Conservation (phyloP, 768 basidiomycete species). For the Coprinopsis cinerea region DNA sequence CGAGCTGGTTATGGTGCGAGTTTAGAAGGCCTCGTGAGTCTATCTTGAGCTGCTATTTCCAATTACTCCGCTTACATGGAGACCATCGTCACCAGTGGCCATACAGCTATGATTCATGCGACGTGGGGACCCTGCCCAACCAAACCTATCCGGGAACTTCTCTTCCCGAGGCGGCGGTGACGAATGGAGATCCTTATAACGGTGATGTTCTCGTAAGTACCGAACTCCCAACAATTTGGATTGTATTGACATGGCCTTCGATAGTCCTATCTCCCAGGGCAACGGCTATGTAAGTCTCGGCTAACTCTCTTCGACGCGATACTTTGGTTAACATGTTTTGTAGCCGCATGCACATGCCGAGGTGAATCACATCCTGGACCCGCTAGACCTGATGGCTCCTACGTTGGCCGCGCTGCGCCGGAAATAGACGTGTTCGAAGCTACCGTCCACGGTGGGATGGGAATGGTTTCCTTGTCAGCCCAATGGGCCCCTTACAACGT, state of each 20-base stretch:
- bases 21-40: conserved; percentile 1
- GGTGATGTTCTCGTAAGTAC: conserved; percentile 31
- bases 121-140: conserved; percentile 75
- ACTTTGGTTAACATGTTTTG: not conserved
- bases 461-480: conserved; percentile 39
- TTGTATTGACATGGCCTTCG: conserved; percentile 1
- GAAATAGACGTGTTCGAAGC: conserved; percentile 69
- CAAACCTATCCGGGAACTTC: conserved; percentile 62
- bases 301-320: not conserved
- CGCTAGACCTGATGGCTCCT: conserved; percentile 40
- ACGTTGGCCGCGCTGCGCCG: conserved; percentile 54
- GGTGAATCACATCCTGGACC: conserved; percentile 38
- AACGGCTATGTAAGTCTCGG: conserved; percentile 24
- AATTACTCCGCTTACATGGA: not conserved
- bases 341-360: conserved; percentile 33
- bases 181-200: conserved; percentile 37
- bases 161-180: conserved; percentile 43
- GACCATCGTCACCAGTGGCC: conserved; percentile 44
- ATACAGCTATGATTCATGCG: conserved; percentile 69
- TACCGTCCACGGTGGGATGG: conserved; percentile 23
- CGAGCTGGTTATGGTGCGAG: conserved; percentile 18
- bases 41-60: too few relatives aligned
- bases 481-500: conserved; percentile 60
- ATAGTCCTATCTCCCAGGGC: conserved; percentile 68
- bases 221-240: not conserved